These are phyloP conservation scores for Malbranchea cinnamomea DNA, from an alignment of 2,329 filamentous ascomycete species.

Conservation along the genomic window DNA sequence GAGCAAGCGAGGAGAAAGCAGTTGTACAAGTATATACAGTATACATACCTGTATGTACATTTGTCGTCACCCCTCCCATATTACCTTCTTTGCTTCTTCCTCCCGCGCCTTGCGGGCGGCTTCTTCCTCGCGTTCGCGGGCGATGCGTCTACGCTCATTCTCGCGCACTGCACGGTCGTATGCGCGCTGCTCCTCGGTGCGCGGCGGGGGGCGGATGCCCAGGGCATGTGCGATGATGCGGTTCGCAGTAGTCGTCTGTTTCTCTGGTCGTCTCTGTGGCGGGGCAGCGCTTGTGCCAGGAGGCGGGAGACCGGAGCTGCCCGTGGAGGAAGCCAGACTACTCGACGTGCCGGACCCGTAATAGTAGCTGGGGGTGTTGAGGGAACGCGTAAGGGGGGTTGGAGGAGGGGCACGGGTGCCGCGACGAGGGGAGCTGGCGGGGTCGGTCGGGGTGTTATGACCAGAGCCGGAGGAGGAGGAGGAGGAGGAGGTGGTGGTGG, in stretches of 20 bases:
- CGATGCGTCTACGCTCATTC: constrained; percentile 64
- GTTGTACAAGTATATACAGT: too few relatives aligned
- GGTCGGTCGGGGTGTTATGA: constrained; percentile 15
- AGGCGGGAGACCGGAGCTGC: constrained; percentile 41
- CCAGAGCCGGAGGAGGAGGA: constrained; percentile 16
- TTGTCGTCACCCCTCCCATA: constrained; percentile 55
- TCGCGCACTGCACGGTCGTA: constrained; percentile 73
- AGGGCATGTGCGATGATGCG: constrained; percentile 80
- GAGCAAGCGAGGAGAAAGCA: too few relatives aligned
- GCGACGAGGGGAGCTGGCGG: constrained; percentile 16
- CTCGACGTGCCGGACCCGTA: background rate
- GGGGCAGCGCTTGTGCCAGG: constrained; percentile 6
- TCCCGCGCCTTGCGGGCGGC: constrained; percentile 46
- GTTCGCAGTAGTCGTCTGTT: constrained; percentile 81
- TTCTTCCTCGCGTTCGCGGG: constrained; percentile 55
- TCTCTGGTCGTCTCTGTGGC: constrained; percentile 51
- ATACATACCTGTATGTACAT: too few relatives aligned
- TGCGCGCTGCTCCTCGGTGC: constrained; percentile 75
- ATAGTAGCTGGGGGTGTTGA: constrained; percentile 7
- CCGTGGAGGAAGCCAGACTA: too few relatives aligned
- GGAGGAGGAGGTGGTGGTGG: constrained; percentile 14
- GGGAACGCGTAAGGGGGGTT: constrained; percentile 47
- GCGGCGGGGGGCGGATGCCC: constrained; percentile 63
- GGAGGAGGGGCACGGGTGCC: constrained; percentile 40
- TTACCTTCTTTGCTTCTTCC: constrained; percentile 63